Evolutionary conservation across 805 yeast species (phyloP), one percentile per base, ranked within the genome.

Genomic region (Monosporozyma aquatica): DNA sequence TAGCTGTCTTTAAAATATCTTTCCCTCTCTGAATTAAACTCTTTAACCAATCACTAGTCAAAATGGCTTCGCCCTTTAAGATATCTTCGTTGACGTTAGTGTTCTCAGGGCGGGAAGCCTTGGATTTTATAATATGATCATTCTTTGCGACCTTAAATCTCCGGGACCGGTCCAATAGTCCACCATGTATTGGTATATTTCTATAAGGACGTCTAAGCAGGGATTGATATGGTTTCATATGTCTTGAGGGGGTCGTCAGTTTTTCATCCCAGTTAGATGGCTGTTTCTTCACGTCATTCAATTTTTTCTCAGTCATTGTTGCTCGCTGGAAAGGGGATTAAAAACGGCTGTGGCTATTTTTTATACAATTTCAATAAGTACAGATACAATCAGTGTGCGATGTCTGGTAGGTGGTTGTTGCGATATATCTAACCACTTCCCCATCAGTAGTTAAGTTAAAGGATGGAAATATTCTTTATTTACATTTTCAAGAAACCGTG

Each of bases 11-110:
- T 29, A 58, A 43, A 18, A 56, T 46, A 13, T 44, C 34, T 24
- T 47, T 51, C 13, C 62, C 62, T 44, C 52, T 54, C 13, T 34
- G 26, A 15, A 59, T 54, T 17, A 57, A 24, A 0, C 57, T 52
- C 4, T 47, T 42, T 11, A 56, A 38, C 59, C 57, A 55, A 22
- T 41, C 23, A 35, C 54, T 40, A 2, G 54, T 10, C 14, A 32
- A 32, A 9, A 10, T 32, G 5, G 10, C 23, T 5, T 8, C n/a
- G 13, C 10, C 35, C 5, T 18, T 18, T 32, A 32, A 32, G 8
- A 32, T 14, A 9, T 35, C n/a, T n/a, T 15, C 38, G 21, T 35
- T 14, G 8, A 23, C 14, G 2, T 8, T 17, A 5, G 14, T 24
- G 11, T 15, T 35, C 6, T 14, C 18, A 32, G 3, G 14, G 5